A percentile compares a stretch with the other conserved stretches of the same genome.
Conservation (phyloP, 257 asterid species). For the Scutellaria baicalensis region DNA sequence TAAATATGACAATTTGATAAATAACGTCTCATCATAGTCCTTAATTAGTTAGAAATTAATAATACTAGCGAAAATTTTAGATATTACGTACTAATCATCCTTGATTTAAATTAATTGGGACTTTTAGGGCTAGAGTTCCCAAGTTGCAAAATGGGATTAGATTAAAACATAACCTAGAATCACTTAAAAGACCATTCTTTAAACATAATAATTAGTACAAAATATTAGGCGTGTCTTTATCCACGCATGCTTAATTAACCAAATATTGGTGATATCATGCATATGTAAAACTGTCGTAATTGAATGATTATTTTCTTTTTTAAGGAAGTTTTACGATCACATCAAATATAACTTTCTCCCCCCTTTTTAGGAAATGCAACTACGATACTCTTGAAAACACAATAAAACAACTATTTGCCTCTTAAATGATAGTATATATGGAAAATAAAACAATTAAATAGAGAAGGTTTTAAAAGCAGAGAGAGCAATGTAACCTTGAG, state of each 20-base stretch:
- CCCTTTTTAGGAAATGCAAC: background rate
- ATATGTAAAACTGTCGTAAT: background rate
- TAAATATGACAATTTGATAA: too few species aligned
- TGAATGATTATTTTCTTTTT: background rate
- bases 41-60: too few species aligned
- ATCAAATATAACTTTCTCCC: background rate
- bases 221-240: background rate
- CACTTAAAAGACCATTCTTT: background rate
- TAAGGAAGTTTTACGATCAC: background rate
- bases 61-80: too few species aligned
- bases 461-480: background rate
- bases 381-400: background rate
- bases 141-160: background rate
- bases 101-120: too few species aligned
- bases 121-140: background rate
- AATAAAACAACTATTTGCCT: background rate
- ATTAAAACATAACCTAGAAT: background rate
- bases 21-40: too few species aligned
- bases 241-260: background rate
- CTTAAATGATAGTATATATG: background rate
- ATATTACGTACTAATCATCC: too few species aligned
- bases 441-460: background rate
- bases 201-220: background rate
- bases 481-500: background rate
- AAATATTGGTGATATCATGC: background rate